Evolutionary conservation across 2,329 filamentous ascomycete species (phyloP), one percentile per base, ranked within the genome.

Genomic region (Talaromyces sp.): DNA sequence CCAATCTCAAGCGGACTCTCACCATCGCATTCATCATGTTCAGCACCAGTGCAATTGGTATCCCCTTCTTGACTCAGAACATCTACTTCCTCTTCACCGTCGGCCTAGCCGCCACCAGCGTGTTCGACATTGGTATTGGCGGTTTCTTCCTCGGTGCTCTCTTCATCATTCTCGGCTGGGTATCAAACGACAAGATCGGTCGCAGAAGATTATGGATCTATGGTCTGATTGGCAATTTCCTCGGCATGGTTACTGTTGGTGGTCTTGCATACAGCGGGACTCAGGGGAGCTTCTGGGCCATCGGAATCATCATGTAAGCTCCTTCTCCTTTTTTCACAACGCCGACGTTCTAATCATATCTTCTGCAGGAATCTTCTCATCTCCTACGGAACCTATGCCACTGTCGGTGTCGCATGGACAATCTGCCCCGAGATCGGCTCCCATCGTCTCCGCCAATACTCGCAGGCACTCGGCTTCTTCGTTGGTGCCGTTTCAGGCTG

Each of bases 81-180:
- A 54, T 54, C 50, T 54, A 54, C 24, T 54, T 54, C 27, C 50
- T 35, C 14, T 54, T 54, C 50, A 54, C 50, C 16, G 50, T 54
- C 14, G 50, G 50, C 10, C 24, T 54, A 14, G 50, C 50, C 8
- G 27, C 50, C 1, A 54, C 27, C 50, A 54, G 50, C 27, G 50
- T 54, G 27, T 54, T 54, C n/a, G 50, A 54, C n/a, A 54, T 54
- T 35, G 50, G 50, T 33, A 54, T 54, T 7, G 50, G 50, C 13
- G 50, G 50, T 35, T 54, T 54, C 50, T 54, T 54, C 50, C 50
- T 54, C 2, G 50, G 50, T 35, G 50, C 50, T 19, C 31, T 54
- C 8, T 54, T 54, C 27, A 19, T 54, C 22, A 8, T 54, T 54
- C 50, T 54, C 50, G 50, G 50, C 0, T 54, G 50, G 50, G 50